Evolutionary conservation across 192 early-diverging fungal genomes (phyloP), one percentile per base, ranked within the genome.

Genomic region (Backusella mclennaniae): DNA sequence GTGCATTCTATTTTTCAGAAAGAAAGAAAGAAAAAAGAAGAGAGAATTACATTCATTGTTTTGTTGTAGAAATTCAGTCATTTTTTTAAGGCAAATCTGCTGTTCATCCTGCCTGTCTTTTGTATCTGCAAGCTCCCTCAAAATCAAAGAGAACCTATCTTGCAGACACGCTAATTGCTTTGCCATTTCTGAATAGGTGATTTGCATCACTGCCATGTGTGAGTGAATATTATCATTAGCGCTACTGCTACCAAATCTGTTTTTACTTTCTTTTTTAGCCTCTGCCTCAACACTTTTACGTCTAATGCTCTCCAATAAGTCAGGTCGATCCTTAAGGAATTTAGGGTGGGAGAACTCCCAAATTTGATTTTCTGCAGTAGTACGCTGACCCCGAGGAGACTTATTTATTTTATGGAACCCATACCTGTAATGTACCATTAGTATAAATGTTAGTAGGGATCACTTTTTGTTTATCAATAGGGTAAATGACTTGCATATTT

Each of bases 321-420:
- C 92, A 7, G 92, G 88, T 8, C 90, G 87, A 74, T 90, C 92
- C 66, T 93, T 86, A 63, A 92, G 82, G 71, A 94, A 95, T 77
- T 92, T 94, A 82, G 92, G 89, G 66, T 95, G 94, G 52, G 90
- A 93, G 75, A 95, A 95, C 84, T 94, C 93, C 94, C 94, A 96
- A 78, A 95, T 93, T 79, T 96, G 95, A 83, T 96, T 95, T 78
- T 96, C 95, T 19, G 91, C 93, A 77, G 92, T 80, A 21, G 93
- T 94, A 69, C 93, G 88, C 78, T 93, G 92, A 14, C 94, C 91
- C 49, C 94, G 87, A 42, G 94, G 92, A 73, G 92, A 94, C 80
- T 96, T 96, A 87, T 95, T 96, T 35, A 96, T 89, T 81, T 96
- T 96, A 84, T 95, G 94, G 80, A 96, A 96, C 26, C 93, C 93